phyloP scores from a whole-genome alignment of 1,284 basidiomycete species.

The Bondarzewia mesenterica region DNA sequence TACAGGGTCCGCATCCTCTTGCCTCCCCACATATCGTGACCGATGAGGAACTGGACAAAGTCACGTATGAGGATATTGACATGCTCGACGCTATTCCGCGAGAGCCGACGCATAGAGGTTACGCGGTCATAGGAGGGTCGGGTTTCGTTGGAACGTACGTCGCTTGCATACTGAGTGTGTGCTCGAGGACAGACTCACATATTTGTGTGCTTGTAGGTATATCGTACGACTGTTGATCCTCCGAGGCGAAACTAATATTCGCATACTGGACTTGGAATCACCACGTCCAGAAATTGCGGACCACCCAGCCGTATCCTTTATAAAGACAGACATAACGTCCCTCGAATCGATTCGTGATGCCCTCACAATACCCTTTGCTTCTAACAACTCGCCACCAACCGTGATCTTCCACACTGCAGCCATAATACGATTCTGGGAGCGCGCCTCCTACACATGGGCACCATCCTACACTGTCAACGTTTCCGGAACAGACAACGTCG shows the following conservation, averaged over 20 bases:
- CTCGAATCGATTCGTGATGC: conserved; percentile 18
- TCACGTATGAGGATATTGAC: conserved; percentile 23
- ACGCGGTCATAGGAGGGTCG: conserved; percentile 26
- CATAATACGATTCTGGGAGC: conserved; percentile 28
- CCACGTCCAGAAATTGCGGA: conserved; percentile 17
- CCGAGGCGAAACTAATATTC: conserved; percentile 25
- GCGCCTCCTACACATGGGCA: conserved; percentile 22
- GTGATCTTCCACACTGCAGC: conserved; percentile 28
- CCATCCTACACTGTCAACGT: conserved; percentile 25
- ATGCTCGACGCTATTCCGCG: conserved; percentile 21
- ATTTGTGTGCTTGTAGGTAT: conserved; percentile 16
- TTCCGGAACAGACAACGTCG: conserved; percentile 21
- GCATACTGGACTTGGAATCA: conserved; percentile 25
- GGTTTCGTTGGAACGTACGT: conserved; percentile 27
- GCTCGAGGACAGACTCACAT: not conserved
- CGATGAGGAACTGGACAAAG: conserved; percentile 15
- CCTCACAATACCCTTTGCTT: conserved; percentile 17
- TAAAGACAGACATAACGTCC: conserved; percentile 24
- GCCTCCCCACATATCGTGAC: not conserved
- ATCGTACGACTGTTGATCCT: conserved; percentile 25
- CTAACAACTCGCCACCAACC: conserved; percentile 13
- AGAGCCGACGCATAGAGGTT: conserved; percentile 20
- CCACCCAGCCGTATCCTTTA: conserved; percentile 21
- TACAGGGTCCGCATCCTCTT: not conserved
- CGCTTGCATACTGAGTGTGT: not conserved